Percentiles rank a stretch among this genome's conserved stretches.
phyloP scores from a whole-genome alignment of 192 early-diverging fungal genomes.

The Linderina pennispora region DNA sequence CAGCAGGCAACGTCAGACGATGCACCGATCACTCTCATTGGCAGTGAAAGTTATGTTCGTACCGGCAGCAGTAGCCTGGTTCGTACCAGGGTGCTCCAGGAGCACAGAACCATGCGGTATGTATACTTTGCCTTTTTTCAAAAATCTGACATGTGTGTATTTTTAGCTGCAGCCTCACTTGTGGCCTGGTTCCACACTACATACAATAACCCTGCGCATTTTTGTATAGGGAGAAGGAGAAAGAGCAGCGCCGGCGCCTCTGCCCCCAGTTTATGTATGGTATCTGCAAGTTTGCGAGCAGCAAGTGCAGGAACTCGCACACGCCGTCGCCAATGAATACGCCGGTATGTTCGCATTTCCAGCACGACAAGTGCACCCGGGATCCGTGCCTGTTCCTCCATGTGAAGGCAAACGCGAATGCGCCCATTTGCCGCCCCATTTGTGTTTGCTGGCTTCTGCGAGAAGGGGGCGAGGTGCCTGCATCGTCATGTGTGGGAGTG shows the following conservation, averaged over 20 bases:
- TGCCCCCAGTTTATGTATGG: constrained; percentile 29
- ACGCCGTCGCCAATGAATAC: constrained; percentile 46
- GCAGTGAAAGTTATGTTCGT: constrained; percentile 33
- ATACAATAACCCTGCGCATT: too few species aligned
- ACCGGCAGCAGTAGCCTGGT: constrained; percentile 28
- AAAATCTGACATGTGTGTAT: too few species aligned
- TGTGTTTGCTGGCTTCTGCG: constrained; percentile 58
- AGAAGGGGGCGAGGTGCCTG: constrained; percentile 49
- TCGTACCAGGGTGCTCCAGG: constrained; percentile 15
- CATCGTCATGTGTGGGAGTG: constrained; percentile 65
- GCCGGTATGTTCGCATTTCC: constrained; percentile 63
- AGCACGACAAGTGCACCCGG: constrained; percentile 52
- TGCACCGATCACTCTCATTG: too few species aligned
- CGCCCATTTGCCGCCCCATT: constrained; percentile 60
- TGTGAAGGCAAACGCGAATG: constrained; percentile 49
- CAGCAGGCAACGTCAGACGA: too few species aligned
- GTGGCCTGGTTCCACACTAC: too few species aligned
- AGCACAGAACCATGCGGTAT: constrained; percentile 1
- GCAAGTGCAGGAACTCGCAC: constrained; percentile 55
- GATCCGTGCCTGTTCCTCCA: constrained; percentile 54
- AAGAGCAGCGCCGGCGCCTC: constrained; percentile 8
- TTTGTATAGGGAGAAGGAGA: too few species aligned
- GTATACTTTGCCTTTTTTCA: too few species aligned
- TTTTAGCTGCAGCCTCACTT: too few species aligned
- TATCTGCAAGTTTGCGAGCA: constrained; percentile 11